Percentiles rank a stretch among this genome's conserved stretches.
These are phyloP conservation scores for Dothistroma pini DNA, from an alignment of 2,329 filamentous ascomycete species.

Conservation along the genomic window DNA sequence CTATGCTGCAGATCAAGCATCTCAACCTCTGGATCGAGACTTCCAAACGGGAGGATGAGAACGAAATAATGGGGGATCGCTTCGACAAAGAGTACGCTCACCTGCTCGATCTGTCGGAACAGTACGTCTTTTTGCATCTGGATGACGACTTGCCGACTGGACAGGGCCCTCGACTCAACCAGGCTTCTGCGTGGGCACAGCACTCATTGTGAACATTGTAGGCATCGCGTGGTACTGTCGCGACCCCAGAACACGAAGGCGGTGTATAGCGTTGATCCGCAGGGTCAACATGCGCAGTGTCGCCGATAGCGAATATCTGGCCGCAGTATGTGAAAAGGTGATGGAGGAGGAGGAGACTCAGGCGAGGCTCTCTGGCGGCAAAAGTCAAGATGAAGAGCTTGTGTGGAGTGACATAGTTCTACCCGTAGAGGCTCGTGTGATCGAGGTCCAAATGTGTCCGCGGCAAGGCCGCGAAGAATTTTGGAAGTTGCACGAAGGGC, in stretches of 20 bases:
- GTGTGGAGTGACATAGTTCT: neutral
- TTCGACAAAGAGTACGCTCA: neutral
- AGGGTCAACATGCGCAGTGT: neutral
- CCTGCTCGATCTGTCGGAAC: neutral
- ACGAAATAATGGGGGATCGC: neutral
- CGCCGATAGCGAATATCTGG: neutral
- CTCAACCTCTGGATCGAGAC: neutral
- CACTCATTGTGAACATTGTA: neutral
- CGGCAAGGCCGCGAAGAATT: neutral
- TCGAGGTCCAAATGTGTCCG: neutral
- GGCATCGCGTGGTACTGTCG: neutral
- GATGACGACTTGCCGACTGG: neutral
- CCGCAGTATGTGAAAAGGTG: neutral
- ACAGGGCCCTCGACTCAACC: neutral
- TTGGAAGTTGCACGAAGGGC: neutral
- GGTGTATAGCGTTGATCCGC: neutral
- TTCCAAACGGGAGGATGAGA: neutral
- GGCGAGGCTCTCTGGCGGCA: neutral
- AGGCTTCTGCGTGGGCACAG: neutral
- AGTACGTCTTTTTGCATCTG: neutral
- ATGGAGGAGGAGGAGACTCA: neutral
- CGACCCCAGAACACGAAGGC: neutral
- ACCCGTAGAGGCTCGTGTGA: neutral
- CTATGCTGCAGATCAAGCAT: neutral
- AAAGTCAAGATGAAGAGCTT: neutral